Conservation (phyloP, 768 basidiomycete species). For the Crassisporium funariophilum region DNA sequence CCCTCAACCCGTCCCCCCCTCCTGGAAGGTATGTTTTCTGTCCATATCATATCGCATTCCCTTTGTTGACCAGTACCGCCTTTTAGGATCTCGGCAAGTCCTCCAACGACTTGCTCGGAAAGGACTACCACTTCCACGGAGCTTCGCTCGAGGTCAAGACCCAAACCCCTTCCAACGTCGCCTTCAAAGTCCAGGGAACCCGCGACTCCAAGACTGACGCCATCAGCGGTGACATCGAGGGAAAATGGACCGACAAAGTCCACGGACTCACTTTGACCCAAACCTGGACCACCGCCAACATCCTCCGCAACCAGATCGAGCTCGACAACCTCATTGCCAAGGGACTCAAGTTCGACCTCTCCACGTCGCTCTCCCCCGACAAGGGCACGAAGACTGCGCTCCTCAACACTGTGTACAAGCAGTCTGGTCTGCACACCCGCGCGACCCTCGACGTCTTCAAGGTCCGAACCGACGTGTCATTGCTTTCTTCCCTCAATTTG, state of each 20-base stretch:
- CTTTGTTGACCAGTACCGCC: conserved; percentile 8
- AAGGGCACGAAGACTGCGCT: conserved; percentile 86
- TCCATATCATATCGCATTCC: neutral
- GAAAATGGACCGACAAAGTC: conserved; percentile 88
- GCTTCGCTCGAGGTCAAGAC: conserved; percentile 85
- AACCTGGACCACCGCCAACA: conserved; percentile 94
- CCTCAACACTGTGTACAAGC: conserved; percentile 89
- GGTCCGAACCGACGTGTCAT: conserved; percentile 44
- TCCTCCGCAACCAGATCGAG: conserved; percentile 90
- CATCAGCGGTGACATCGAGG: conserved; percentile 93
- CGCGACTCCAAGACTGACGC: conserved; percentile 71
- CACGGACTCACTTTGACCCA: conserved; percentile 95
- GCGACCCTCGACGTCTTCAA: conserved; percentile 92
- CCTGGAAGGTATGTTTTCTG: conserved; percentile 79
- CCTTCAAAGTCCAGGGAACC: conserved; percentile 90
- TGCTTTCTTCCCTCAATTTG: conserved; percentile 7
- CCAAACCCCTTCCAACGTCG: conserved; percentile 82
- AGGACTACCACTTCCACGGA: conserved; percentile 86
- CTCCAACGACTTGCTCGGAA: conserved; percentile 89
- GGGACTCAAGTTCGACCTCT: conserved; percentile 94
- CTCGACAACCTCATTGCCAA: conserved; percentile 96
- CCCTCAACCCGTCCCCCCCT: conserved; percentile 95
- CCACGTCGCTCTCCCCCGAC: conserved; percentile 81
- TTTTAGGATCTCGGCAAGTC: conserved; percentile 93
- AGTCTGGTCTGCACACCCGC: conserved; percentile 92